Evolutionary conservation across 1,284 basidiomycete genomes (phyloP), one percentile per base, ranked within the genome.

Genomic region (Cryptococcus jaspeensis): DNA sequence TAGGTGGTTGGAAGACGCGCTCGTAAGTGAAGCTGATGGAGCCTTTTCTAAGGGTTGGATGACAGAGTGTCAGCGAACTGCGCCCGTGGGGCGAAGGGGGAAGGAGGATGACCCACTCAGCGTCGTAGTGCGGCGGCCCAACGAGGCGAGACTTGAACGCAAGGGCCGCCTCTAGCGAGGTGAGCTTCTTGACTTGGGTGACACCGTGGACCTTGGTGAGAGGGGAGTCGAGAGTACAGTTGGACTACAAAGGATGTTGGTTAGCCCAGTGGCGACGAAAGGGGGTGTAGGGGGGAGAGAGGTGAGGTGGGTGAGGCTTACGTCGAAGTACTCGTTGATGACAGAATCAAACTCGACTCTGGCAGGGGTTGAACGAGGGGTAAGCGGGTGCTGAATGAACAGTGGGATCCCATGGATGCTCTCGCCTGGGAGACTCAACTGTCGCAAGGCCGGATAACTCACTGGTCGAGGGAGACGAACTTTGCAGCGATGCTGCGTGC

Each of bases 281-380:
- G n/a, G n/a, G n/a, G n/a, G n/a, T n/a, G n/a, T n/a, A n/a, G n/a
- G n/a, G n/a, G n/a, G 18, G 50, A 37, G 28, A 43, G 16, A 35
- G n/a, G 23, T 38, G 23, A 20, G 23, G 16, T 8, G 1, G 36
- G 28, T 2, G 5, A 8, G 25, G 53, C 67, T 56, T 25, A 65
- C 67, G 25, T 74, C 64, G 46, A 74, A 70, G 55, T 66, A 69
- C 47, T 66, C 38, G 52, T 71, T 63, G 45, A 76, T 60, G 13
- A 66, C 70, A 13, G 59, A 58, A 50, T 64, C 56, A 43, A 59
- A 61, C 36, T 71, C 61, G 56, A 64, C 54, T 1, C 72, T 72
- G 60, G 2, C 13, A 37, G 53, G 36, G n/a, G n/a, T n/a, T 38
- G 11, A 39, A 25, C n/a, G 28, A 32, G 28, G 28, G 28, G 50